A percentile compares a stretch with the other conserved stretches of the same genome.
Evolutionary conservation across 495 filamentous ascomycete species (phyloP).

Genomic region (Trypethelium eluteriae): DNA sequence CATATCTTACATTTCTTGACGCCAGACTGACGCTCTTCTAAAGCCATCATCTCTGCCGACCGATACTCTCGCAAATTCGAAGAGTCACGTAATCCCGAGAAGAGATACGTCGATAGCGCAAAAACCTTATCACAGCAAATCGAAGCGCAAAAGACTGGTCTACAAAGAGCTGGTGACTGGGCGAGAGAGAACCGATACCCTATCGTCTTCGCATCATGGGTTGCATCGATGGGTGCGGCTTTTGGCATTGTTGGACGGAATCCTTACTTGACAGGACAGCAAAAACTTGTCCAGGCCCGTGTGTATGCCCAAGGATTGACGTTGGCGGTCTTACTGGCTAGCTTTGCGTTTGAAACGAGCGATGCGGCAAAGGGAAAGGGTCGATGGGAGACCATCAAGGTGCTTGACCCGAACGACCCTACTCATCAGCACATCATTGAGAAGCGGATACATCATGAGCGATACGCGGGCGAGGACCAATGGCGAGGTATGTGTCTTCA

Average conservation of each 20-base stretch:
- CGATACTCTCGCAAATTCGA: constrained; percentile 69
- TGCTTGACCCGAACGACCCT: constrained; percentile 63
- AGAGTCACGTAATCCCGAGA: constrained; percentile 53
- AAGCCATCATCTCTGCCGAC: constrained; percentile 76
- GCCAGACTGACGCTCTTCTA: neutral
- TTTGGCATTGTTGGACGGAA: constrained; percentile 72
- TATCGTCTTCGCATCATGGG: constrained; percentile 80
- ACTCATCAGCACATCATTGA: constrained; percentile 63
- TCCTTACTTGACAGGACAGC: constrained; percentile 61
- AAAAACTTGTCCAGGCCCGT: constrained; percentile 96
- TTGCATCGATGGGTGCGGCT: constrained; percentile 69
- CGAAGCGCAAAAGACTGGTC: constrained; percentile 46
- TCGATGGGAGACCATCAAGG: constrained; percentile 64
- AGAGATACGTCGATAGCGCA: constrained; percentile 58
- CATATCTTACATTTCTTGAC: no score
- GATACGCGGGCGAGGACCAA: constrained; percentile 70
- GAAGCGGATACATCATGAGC: constrained; percentile 64
- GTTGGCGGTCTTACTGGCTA: constrained; percentile 76
- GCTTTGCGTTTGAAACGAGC: constrained; percentile 79
- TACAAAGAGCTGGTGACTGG: constrained; percentile 50
- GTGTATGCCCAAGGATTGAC: constrained; percentile 97
- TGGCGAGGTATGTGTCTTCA: constrained; percentile 61
- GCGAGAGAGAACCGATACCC: constrained; percentile 77
- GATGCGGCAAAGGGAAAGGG: constrained; percentile 72
- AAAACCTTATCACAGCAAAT: constrained; percentile 43